phyloP scores from a whole-genome alignment of 805 yeast genomes.

The Cyberlindnera nakhonratchasimensis region DNA sequence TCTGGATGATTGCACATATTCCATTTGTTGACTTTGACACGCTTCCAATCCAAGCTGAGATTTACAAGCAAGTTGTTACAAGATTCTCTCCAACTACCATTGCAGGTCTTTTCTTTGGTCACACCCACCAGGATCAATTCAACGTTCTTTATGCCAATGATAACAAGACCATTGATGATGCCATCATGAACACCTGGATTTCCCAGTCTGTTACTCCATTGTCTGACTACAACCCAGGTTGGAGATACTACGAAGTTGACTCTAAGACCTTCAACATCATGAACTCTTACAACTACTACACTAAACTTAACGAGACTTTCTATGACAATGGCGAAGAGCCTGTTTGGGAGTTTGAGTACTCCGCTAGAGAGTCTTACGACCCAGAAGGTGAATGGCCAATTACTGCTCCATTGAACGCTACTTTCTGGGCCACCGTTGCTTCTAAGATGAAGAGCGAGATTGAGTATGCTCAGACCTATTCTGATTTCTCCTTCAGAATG shows the following conservation, averaged over 20 bases:
- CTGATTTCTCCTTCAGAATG: conserved; percentile 46
- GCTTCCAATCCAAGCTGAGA: conserved; percentile 56
- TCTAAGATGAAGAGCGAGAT: conserved; percentile 36
- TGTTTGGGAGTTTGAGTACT: conserved; percentile 59
- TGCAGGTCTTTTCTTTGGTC: conserved; percentile 69
- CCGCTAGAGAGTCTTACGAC: conserved; percentile 58
- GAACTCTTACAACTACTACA: conserved; percentile 56
- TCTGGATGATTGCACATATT: conserved; percentile 72
- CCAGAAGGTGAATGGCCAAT: conserved; percentile 53
- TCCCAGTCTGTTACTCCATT: conserved; percentile 65
- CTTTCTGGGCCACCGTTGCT: conserved; percentile 55
- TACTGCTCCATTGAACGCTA: conserved; percentile 57
- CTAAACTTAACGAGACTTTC: conserved; percentile 57
- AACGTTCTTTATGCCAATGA: conserved; percentile 50
- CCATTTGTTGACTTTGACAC: conserved; percentile 56
- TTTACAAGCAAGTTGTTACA: conserved; percentile 54
- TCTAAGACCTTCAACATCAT: conserved; percentile 54
- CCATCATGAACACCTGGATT: conserved; percentile 58
- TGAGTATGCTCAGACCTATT: conserved; percentile 46
- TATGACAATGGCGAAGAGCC: conserved; percentile 53
- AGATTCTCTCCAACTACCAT: conserved; percentile 67
- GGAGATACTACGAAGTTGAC: conserved; percentile 72
- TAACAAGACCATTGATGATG: conserved; percentile 41
- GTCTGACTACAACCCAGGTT: conserved; percentile 58
- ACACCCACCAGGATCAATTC: conserved; percentile 69